Evolutionary conservation across 2,329 filamentous ascomycete genomes (phyloP).

Genomic region (Stagonosporopsis cucurbitacearum): DNA sequence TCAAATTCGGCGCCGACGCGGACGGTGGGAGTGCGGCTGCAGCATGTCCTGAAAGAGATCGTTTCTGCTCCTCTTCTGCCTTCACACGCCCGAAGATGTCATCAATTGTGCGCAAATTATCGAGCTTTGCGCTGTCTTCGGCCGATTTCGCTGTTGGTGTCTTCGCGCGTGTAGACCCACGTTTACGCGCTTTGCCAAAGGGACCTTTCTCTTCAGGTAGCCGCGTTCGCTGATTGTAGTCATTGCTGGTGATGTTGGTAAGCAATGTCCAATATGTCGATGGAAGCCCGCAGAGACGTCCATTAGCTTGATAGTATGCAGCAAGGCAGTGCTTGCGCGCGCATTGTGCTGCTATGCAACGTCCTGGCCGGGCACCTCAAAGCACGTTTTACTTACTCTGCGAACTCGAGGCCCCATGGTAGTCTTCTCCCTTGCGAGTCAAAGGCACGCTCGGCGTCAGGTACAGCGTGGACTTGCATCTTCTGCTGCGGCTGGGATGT

Average conservation of each 20-base stretch:
- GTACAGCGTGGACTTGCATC: conserved; percentile 72
- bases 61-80: conserved; percentile 37
- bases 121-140: conserved; percentile 58
- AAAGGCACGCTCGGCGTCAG: conserved; percentile 66
- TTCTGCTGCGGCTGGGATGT: conserved; percentile 27
- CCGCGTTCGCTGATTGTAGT: conserved; percentile 56
- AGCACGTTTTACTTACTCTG: conserved; percentile 58
- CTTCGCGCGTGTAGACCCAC: conserved; percentile 58
- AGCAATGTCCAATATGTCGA: not conserved
- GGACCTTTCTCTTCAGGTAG: conserved; percentile 66
- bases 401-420: conserved; percentile 69
- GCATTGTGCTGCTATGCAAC: not conserved
- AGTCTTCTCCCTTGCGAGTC: conserved; percentile 65
- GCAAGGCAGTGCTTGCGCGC: conserved; percentile 1
- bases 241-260: conserved; percentile 28
- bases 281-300: not conserved
- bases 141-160: conserved; percentile 65
- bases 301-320: not conserved
- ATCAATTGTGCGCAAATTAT: conserved; percentile 55
- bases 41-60: conserved; percentile 31
- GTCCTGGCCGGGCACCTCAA: not conserved
- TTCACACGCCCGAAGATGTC: conserved; percentile 53
- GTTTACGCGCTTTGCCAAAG: conserved; percentile 61
- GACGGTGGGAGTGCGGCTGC: conserved; percentile 35
- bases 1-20: conserved; percentile 42